These are phyloP conservation scores for Fusarium sp. DNA, from an alignment of 2,329 filamentous ascomycete genomes.

Conservation along the genomic window DNA sequence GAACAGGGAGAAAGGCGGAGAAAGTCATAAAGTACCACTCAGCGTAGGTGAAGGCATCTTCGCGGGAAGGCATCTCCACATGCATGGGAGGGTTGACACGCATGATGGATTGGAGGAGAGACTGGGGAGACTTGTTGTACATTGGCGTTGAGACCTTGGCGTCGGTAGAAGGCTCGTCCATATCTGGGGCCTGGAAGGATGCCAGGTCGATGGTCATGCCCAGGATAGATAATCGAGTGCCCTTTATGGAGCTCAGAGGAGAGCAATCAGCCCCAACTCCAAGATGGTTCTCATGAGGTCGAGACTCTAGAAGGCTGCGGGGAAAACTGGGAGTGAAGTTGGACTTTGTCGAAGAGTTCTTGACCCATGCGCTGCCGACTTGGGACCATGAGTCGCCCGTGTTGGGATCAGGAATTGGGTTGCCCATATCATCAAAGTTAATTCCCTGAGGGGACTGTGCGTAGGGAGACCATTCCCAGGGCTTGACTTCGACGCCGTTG, in stretches of 20 bases:
- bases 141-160: slow-evolving; percentile 56
- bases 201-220: slow-evolving; percentile 84
- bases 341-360: slow-evolving; percentile 43
- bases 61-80: slow-evolving; percentile 70
- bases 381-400: slow-evolving; percentile 49
- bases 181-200: slow-evolving; percentile 74
- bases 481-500: slow-evolving; percentile 69
- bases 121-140: slow-evolving; percentile 78
- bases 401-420: slow-evolving; percentile 36
- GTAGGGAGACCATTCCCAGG: slow-evolving; percentile 55
- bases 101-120: slow-evolving; percentile 73
- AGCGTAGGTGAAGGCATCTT: slow-evolving; percentile 74
- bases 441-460: slow-evolving; percentile 44
- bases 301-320: slow-evolving; percentile 53
- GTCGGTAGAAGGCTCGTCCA: slow-evolving; percentile 64
- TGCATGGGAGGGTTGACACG: slow-evolving; percentile 67
- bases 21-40: slow-evolving; percentile 81
- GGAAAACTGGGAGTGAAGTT: slow-evolving; percentile 45
- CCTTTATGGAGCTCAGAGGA: slow-evolving; percentile 77
- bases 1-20: slow-evolving; percentile 76
- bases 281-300: slow-evolving; percentile 71
- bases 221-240: slow-evolving; percentile 80
- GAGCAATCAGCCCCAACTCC: slow-evolving; percentile 72
- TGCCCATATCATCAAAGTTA: slow-evolving; percentile 44
- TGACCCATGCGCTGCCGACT: slow-evolving; percentile 51